Evolutionary conservation across 192 early-diverging fungal species (phyloP), one percentile per base, ranked within the genome.

Genomic region (Linnemannia schmuckeri): DNA sequence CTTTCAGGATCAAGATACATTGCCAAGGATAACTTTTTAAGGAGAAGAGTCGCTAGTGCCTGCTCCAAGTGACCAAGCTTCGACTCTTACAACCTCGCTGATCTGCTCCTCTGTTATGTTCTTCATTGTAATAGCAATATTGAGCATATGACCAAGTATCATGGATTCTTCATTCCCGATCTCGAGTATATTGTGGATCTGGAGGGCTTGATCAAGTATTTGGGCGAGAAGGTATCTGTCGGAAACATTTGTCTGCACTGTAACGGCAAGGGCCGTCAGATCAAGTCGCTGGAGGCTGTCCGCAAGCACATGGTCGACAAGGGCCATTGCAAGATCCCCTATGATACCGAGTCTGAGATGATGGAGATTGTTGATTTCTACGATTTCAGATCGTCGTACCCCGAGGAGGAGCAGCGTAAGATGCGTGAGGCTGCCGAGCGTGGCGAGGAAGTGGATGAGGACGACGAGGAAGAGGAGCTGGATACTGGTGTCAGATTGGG

Each of bases 131-230:
- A 75, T 74, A 85, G 85, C 75, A 97, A 97, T 85, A 89, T 99
- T 86, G 91, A 92, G 37, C 99, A 99, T 90, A 99, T 99, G 99
- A 93, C 96, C 22, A 88, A 86, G 68, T 91, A 88, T 38, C 99
- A 99, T 89, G 94, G 94, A 85, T 96, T 99, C 84, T 99, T 99
- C 79, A 95, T 99, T 82, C 99, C 99, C 33, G 98, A 99, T 89
- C 92, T 99, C 47, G 98, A 99, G 88, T 98, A 94, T 85, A 86
- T 99, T 75, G 94, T 94, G 2, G 96, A 99, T 82, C 81, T 97
- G 35, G 93, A 92, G 47, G 99, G 98, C 10, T 89, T 99, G 74
- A 91, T 99, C 74, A 92, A 90, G 84, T 99, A 98, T 83, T 90
- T 99, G 42, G 97, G 95, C 30, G 98, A 99, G 84, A 99, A 99